Evolutionary conservation across 352 stramenopile species (phyloP).

Genomic region (Discostella stelligera): DNA sequence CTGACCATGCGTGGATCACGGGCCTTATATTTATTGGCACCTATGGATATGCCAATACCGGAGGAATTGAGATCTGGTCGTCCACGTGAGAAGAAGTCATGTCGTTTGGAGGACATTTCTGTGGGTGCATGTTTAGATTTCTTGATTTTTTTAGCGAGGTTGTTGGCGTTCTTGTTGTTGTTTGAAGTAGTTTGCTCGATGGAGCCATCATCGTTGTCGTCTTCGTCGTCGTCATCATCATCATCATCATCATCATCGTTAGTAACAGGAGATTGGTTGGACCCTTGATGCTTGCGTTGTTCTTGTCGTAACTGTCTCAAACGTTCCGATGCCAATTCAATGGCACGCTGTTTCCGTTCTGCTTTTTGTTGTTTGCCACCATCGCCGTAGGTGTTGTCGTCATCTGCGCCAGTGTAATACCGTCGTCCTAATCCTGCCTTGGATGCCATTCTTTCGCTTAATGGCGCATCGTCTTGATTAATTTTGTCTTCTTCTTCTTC

Average conservation of each 20-base stretch:
- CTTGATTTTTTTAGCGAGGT: conserved; percentile 49
- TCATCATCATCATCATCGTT: conserved; percentile 3
- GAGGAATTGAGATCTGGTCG: conserved; percentile 64
- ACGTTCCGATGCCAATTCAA: conserved; percentile 38
- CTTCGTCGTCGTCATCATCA: not conserved
- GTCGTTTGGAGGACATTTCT: conserved; percentile 74
- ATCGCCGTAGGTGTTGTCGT: conserved; percentile 4
- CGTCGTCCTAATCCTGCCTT: conserved; percentile 33
- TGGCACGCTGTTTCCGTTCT: conserved; percentile 42
- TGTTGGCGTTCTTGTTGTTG: not conserved
- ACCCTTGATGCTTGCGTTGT: conserved; percentile 3
- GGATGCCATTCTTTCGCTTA: conserved; percentile 53
- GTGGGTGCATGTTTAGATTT: conserved; percentile 81
- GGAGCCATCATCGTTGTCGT: conserved; percentile 17
- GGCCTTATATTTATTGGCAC: conserved; percentile 74
- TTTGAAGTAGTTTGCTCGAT: conserved; percentile 10
- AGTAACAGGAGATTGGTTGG: not conserved
- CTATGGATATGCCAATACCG: conserved; percentile 73
- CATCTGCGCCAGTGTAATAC: conserved; percentile 23
- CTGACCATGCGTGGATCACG: conserved; percentile 71
- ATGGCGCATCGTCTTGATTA: conserved; percentile 46
- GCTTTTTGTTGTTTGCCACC: conserved; percentile 29
- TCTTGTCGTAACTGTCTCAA: conserved; percentile 16
- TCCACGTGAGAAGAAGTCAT: conserved; percentile 65
- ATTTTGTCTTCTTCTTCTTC: conserved; percentile 19